phyloP scores from a whole-genome alignment of 257 asterid genomes.

The Salvia hispanica region DNA sequence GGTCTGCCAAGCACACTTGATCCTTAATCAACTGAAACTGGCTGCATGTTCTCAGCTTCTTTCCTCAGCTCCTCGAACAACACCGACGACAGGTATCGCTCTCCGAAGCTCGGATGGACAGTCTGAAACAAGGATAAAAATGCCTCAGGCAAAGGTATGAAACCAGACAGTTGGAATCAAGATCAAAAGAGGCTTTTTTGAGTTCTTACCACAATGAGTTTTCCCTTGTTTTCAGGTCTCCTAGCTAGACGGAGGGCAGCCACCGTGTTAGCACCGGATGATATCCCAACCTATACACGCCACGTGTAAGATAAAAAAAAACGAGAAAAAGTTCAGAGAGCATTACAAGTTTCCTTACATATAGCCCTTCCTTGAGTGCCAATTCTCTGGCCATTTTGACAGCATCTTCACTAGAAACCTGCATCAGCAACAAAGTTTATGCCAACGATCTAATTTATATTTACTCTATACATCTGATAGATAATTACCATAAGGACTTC shows the following conservation, averaged over 20 bases:
- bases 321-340: no score
- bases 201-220: conserved; percentile 84
- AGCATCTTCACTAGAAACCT: conserved; percentile 94
- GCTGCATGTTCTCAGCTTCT: conserved; percentile 89
- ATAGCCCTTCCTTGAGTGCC: conserved; percentile 92
- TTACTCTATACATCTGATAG: no score
- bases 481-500: conserved; percentile 84
- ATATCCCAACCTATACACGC: conserved; percentile 75
- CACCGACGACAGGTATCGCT: conserved; percentile 84
- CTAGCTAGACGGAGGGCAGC: conserved; percentile 84
- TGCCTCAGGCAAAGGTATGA: not conserved
- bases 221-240: conserved; percentile 91
- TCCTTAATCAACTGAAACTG: conserved; percentile 80
- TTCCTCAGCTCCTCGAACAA: conserved; percentile 80
- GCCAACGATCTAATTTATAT: no score
- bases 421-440: conserved; percentile 6
- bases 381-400: conserved; percentile 88
- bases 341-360: conserved; percentile 43
- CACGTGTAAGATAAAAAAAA: not conserved
- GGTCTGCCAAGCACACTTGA: not conserved
- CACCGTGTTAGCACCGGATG: conserved; percentile 96
- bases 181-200: no score
- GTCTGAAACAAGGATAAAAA: conserved; percentile 50
- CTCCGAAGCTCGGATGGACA: conserved; percentile 90
- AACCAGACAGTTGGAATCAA: not conserved